Evolutionary conservation across 371 early-diverging fungal species (phyloP).

Genomic region (Catenaria anguillulae): DNA sequence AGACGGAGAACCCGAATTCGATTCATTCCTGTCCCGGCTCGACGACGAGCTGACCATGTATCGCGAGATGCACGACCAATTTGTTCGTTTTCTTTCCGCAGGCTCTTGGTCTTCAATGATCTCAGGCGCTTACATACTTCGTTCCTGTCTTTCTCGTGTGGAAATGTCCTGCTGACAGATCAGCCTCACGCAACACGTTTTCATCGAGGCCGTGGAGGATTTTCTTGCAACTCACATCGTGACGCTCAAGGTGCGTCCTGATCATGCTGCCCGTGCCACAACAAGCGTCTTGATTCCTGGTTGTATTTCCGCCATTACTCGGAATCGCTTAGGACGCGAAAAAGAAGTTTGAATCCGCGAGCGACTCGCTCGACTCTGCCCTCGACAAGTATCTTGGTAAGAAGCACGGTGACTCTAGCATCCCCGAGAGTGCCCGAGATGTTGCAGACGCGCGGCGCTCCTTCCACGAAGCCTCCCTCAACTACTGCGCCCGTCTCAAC

Average conservation of each 20-base stretch:
- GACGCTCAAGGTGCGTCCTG: slow-evolving; percentile 36
- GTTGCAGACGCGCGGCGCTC: slow-evolving; percentile 38
- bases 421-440: slow-evolving; percentile 43
- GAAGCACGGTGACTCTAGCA: slow-evolving; percentile 36
- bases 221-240: slow-evolving; percentile 38
- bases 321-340: slow-evolving; percentile 30
- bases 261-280: too few relatives aligned
- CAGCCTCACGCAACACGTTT: neutral
- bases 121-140: too few relatives aligned
- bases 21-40: neutral
- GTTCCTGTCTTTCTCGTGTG: neutral
- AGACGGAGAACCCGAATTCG: neutral
- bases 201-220: slow-evolving; percentile 43
- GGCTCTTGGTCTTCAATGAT: too few relatives aligned
- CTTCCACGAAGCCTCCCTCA: slow-evolving; percentile 45
- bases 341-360: slow-evolving; percentile 43
- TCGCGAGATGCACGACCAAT: neutral
- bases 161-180: too few relatives aligned
- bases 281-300: neutral
- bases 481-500: slow-evolving; percentile 48
- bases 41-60: neutral
- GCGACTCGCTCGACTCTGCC: slow-evolving; percentile 46
- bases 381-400: slow-evolving; percentile 45
- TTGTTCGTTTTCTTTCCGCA: too few relatives aligned
- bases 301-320: too few relatives aligned